phyloP scores from a whole-genome alignment of 2,329 filamentous ascomycete genomes.

The Aspergillus glaucus region DNA sequence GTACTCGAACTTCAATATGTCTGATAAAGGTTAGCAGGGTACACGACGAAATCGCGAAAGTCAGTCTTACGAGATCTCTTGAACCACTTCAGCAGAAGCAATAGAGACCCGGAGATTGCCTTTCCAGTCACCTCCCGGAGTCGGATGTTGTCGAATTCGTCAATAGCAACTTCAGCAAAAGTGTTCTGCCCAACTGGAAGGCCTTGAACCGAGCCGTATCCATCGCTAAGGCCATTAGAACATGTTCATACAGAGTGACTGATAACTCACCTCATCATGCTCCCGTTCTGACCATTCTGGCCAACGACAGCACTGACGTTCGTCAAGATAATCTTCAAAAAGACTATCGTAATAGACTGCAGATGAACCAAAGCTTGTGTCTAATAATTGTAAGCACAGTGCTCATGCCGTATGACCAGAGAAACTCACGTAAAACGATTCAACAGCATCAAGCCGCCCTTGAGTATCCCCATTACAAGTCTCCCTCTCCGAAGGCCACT shows the following conservation, averaged over 20 bases:
- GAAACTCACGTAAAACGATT: slow-evolving; percentile 73
- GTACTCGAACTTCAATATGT: slow-evolving; percentile 93
- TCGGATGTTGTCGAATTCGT: slow-evolving; percentile 75
- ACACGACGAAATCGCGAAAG: background rate
- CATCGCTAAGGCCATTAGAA: slow-evolving; percentile 12
- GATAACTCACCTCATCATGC: slow-evolving; percentile 41
- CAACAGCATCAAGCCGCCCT: slow-evolving; percentile 63
- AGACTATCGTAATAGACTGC: slow-evolving; percentile 86
- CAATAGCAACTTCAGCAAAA: slow-evolving; percentile 41
- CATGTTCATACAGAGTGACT: background rate
- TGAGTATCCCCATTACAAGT: slow-evolving; percentile 35
- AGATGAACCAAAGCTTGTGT: slow-evolving; percentile 71
- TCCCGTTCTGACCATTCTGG: slow-evolving; percentile 43
- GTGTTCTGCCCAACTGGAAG: slow-evolving; percentile 20
- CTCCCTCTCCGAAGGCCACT: slow-evolving; percentile 18
- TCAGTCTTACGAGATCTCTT: slow-evolving; percentile 74
- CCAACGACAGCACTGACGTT: slow-evolving; percentile 83
- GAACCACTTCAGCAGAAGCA: slow-evolving; percentile 93
- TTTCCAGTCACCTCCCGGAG: slow-evolving; percentile 84
- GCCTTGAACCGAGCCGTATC: slow-evolving; percentile 22
- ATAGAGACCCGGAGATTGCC: slow-evolving; percentile 79
- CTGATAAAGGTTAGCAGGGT: slow-evolving; percentile 39
- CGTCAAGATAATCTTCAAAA: slow-evolving; percentile 78
- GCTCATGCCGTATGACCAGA: background rate
- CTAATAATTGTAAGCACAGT: slow-evolving; percentile 38